Base-by-base conservation (phyloP, 148 eudicot genomes). In the Spergularia bocconei region DNA sequence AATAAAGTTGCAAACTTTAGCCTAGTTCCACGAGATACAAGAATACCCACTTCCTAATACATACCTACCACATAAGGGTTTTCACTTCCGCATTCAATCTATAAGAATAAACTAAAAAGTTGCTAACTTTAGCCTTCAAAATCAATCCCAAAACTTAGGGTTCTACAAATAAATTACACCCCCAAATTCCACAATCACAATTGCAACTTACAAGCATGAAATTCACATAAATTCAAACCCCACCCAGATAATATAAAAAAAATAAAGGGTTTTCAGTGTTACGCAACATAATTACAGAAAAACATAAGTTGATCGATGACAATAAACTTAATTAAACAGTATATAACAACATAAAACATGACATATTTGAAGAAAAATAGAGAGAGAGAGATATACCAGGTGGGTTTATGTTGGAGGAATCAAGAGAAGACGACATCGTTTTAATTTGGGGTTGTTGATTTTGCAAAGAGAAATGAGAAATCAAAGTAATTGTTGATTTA, bases 351-450 rank as follows among this genome's bases (percentile, higher is more conserved):
- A 25, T 23, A 25, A 20, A 59, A 23, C 9, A 59, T 20, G 12
- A 21, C 5, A 59, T 59, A 59, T 59, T 19, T 11, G 20, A 9
- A 19, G 33, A 20, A 23, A 17, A 39, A 0, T 15, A 39, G 19
- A 44, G 7, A 15, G 38, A 50, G 13, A 15, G 1, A 51, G 21
- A 20, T 50, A 67, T 67, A 68, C 71, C 71, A 50, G 70, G 20
- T 4, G 53, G 36, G 20, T 38, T 4, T 13, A 15, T 16, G 6
- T 21, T 63, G 6, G 67, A 63, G 12, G 68, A 38, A 47, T 48
- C 71, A 50, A 68, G 11, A 48, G 71, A 48, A 48, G 71, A 68
- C 71, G 71, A 68, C 71, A 68, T 68, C 55, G 71, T 68, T 68
- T 68, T 4, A 2, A 21, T 38, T 63, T 63, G 67, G 47, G 41